Evolutionary conservation across 768 basidiomycete genomes (phyloP), one percentile per base, ranked within the genome.

Genomic region (Rhodotorula graminis): DNA sequence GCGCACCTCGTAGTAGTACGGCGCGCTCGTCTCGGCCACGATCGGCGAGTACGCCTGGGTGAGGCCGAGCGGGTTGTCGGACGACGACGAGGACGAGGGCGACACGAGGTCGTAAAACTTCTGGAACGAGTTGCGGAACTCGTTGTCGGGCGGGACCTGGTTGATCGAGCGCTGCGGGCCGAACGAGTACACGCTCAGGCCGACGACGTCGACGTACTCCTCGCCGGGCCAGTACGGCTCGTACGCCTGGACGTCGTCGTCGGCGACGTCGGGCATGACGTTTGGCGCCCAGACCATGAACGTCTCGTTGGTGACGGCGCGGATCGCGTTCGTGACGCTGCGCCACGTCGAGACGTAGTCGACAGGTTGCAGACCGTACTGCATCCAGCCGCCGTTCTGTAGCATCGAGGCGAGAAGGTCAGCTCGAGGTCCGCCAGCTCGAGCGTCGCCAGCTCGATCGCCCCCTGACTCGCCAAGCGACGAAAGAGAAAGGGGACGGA

Each of bases 251-350:
- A 37, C n/a, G 6, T 46, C 15, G 21, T 46, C 44, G 37, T 69
- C 70, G 2, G 66, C 61, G 40, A 47, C 0, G 69, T 69, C 12
- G 21, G 64, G 71, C 71, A 72, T 18, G 23, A 76, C 44, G 29
- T 76, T 76, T n/a, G 74, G 74, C 10, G 74, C 49, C 64, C 65
- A 76, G 0, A 76, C 58, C 71, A 72, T 72, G 63, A 64, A 72
- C 23, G 74, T 76, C 61, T 71, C 47, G 62, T 67, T 70, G 55
- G 74, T 67, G 8, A n/a, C 57, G 2, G 68, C 61, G 6, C 74
- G 55, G 2, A 76, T 61, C 2, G 68, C 63, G 9, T 66, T 46
- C 10, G 71, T 64, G 0, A 76, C 65, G 16, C 47, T 19, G 0
- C 62, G 68, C 37, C 59, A 76, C 14, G 65, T 47, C 29, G 61